Evolutionary conservation across 192 early-diverging fungal genomes (phyloP), one percentile per base, ranked within the genome.

Genomic region (Entomortierella parvispora): DNA sequence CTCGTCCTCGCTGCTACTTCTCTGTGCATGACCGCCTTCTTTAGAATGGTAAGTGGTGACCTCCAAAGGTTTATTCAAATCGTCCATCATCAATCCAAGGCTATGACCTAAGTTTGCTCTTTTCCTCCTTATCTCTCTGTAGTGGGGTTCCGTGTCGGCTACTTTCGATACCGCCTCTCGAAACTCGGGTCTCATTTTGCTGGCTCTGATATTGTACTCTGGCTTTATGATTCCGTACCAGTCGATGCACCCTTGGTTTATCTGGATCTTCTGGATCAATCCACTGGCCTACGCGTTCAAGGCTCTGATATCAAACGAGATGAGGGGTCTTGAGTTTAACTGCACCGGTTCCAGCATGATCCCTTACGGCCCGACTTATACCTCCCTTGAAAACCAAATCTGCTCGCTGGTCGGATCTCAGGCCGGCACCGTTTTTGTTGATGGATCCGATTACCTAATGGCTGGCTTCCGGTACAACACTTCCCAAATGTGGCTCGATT

Each of bases 191-290:
- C 62, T 89, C 31, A 53, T 87, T 29, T 58, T 91, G 22, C 66
- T 91, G 37, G 67, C 85, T 5, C 66, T 83, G 51, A 80, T 85
- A 54, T 57, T 88, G 10, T 89, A 90, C 50, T 82, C 83, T 45
- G 89, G 91, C 25, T 93, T 88, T 54, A 83, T 88, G 53, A 87
- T 91, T 55, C 87, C 87, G 2, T 83, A 83, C 40, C 64, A 65
- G n/a, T 63, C 81, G 1, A 90, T 91, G 87, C 81, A 88, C 31
- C 85, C 88, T 26, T 88, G 86, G 88, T 75, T 90, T 20, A 71
- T 60, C 26, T 88, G 86, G 87, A 81, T 90, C 43, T 88, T 80
- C 67, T 91, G 85, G 85, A 86, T 91, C 60, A 89, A 90, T 48
- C 89, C 90, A 9, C 74, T 90, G 15, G 71, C 84, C 2, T 90